Evolutionary conservation across 805 yeast genomes (phyloP), one percentile per base, ranked within the genome.

Genomic region (Sungouiella blattae): DNA sequence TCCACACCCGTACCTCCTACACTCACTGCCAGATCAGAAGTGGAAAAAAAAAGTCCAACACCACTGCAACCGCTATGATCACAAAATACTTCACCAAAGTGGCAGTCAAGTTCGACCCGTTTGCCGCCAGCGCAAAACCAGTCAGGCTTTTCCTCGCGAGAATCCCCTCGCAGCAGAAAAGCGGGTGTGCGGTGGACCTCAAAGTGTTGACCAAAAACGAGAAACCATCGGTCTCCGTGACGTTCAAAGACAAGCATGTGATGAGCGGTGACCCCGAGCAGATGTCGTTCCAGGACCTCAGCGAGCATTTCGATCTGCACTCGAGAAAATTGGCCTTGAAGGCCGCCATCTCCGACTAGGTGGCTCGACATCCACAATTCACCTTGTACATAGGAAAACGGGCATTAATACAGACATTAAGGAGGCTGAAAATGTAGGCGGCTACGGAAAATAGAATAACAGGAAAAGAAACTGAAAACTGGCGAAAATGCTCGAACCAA

Each of bases 11-110:
- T 12, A 17, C 13, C 8, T 12, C 25, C 18, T 11, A 14, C 24
- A 5, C 9, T 20, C 9, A 20, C 22, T 20, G 8, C n/a, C n/a
- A n/a, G n/a, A n/a, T n/a, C n/a, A n/a, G n/a, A n/a, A n/a, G n/a
- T n/a, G 9, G 20, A 12, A 22, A 18, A 26, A 26, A 25, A 26
- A 26, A 24, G 21, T 30, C 28, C 22, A 26, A 21, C 14, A 23
- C 27, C 20, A 14, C 16, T 7, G 17, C 5, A 17, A 14, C 12
- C 18, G n/a, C 32, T 26, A 89, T 89, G 98, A 84, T 89, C 53
- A 91, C 97, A 26, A 87, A 87, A 62, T 89, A 83, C 64, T 87
- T 91, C 65, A 71, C 88, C 23, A 78, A 78, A 45, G 87, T 87
- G 6, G 68, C 69, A 28, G 85, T 91, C 28, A 78, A 71, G 53